These are phyloP conservation scores for Botryobasidium botryosum DNA, from an alignment of 768 basidiomycete species.

Conservation along the genomic window DNA sequence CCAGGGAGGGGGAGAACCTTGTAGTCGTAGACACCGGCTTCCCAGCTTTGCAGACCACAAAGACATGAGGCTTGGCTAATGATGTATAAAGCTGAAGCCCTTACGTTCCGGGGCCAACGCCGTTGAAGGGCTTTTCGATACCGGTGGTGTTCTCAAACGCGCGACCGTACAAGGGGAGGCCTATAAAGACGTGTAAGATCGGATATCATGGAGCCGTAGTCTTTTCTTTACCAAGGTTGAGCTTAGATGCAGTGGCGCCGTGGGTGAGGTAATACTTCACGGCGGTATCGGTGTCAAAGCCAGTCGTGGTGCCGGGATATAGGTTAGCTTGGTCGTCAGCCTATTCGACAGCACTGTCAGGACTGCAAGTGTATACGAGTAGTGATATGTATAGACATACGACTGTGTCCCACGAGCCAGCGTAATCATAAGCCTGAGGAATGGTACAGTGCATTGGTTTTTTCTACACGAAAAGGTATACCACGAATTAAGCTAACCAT, in stretches of 20 bases:
- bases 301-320: background rate
- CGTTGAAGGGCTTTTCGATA: conserved; percentile 18
- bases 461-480: no score
- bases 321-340: background rate
- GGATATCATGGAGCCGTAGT: no score
- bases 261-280: background rate
- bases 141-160: conserved; percentile 21
- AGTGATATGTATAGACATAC: no score
- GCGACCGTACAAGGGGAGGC: conserved; percentile 23
- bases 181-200: no score
- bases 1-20: conserved; percentile 20
- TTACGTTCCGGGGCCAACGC: conserved; percentile 20
- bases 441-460: no score
- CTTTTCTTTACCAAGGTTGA: background rate
- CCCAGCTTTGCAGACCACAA: no score
- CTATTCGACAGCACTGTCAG: background rate
- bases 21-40: conserved; percentile 21
- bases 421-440: no score
- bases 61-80: no score
- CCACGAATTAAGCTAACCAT: no score
- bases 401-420: no score
- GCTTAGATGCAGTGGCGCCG: background rate
- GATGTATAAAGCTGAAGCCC: no score
- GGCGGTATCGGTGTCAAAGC: background rate
- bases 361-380: no score